Percentiles rank a stretch among this genome's conserved stretches.
These are phyloP conservation scores for Marasmius oreades DNA, from an alignment of 1,284 basidiomycete genomes.

Conservation along the genomic window DNA sequence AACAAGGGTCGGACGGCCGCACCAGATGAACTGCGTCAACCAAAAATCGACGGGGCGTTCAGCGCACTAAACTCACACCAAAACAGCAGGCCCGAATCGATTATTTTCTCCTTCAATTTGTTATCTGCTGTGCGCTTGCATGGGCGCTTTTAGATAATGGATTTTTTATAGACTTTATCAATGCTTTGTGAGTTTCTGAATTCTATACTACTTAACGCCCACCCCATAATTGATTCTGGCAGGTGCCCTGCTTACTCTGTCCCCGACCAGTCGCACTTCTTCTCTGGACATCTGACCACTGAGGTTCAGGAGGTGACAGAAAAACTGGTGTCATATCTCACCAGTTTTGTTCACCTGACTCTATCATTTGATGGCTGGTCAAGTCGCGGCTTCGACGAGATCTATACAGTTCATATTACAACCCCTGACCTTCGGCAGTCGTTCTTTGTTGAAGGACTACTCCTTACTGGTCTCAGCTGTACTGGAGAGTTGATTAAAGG, in stretches of 20 bases:
- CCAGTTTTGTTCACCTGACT: conserved; percentile 9
- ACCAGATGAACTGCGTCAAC: neutral
- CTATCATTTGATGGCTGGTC: conserved; percentile 18
- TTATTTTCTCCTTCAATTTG: conserved; percentile 9
- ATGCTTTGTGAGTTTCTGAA: conserved; percentile 10
- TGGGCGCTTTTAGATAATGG: conserved; percentile 15
- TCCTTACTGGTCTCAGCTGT: conserved; percentile 12
- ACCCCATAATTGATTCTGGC: neutral
- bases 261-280: conserved; percentile 13
- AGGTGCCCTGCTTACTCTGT: conserved; percentile 13
- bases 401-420: conserved; percentile 17
- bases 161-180: conserved; percentile 16
- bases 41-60: neutral
- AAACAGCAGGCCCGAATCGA: conserved; percentile 3
- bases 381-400: conserved; percentile 12
- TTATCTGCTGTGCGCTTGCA: conserved; percentile 16
- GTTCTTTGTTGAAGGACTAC: conserved; percentile 12
- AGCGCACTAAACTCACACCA: neutral
- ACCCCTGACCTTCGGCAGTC: conserved; percentile 12
- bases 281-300: conserved; percentile 7
- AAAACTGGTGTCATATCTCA: conserved; percentile 6
- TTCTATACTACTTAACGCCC: neutral
- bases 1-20: neutral
- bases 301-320: conserved; percentile 10
- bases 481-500: conserved; percentile 9